These are phyloP conservation scores for Carex pumila DNA, from an alignment of 176 grass and related monocot species.

Conservation along the genomic window DNA sequence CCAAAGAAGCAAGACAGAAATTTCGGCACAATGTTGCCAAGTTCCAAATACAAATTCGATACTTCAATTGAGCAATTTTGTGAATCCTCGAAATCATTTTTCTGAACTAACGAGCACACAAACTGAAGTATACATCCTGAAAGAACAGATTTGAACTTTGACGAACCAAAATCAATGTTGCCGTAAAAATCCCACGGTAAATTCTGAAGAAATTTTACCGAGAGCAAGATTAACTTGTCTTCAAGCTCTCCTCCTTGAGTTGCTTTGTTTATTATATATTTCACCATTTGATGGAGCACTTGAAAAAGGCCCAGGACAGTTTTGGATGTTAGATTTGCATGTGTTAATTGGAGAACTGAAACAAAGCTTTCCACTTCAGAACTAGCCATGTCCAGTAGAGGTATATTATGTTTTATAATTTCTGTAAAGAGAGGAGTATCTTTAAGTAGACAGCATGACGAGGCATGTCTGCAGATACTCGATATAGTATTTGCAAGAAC, in stretches of 20 bases:
- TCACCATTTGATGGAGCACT: constrained; percentile 52
- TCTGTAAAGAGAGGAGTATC: constrained; percentile 9
- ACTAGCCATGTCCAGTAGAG: constrained; percentile 11
- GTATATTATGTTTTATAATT: constrained; percentile 11
- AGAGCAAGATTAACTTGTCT: constrained; percentile 42
- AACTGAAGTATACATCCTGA: constrained; percentile 64
- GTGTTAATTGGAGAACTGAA: constrained; percentile 30
- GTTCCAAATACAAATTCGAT: constrained; percentile 35
- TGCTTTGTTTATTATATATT: constrained; percentile 53
- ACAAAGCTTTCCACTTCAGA: constrained; percentile 39
- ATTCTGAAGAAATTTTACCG: constrained; percentile 43
- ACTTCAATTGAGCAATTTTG: constrained; percentile 17
- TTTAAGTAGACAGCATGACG: constrained; percentile 21
- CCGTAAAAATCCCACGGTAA: constrained; percentile 42
- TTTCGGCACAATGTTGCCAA: constrained; percentile 45
- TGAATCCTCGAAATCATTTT: constrained; percentile 33
- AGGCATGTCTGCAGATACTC: constrained; percentile 5
- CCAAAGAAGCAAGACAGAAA: constrained; percentile 41
- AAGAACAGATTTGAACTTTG: constrained; percentile 33
- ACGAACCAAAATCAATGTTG: constrained; percentile 25
- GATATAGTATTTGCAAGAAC: constrained; percentile 30
- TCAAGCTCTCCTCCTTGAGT: constrained; percentile 28
- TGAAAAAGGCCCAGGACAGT: constrained; percentile 47
- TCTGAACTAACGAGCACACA: constrained; percentile 59
- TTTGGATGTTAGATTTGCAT: constrained; percentile 21